Conservation (phyloP, 108 stramenopile species). For the Nitzschia sp. region DNA sequence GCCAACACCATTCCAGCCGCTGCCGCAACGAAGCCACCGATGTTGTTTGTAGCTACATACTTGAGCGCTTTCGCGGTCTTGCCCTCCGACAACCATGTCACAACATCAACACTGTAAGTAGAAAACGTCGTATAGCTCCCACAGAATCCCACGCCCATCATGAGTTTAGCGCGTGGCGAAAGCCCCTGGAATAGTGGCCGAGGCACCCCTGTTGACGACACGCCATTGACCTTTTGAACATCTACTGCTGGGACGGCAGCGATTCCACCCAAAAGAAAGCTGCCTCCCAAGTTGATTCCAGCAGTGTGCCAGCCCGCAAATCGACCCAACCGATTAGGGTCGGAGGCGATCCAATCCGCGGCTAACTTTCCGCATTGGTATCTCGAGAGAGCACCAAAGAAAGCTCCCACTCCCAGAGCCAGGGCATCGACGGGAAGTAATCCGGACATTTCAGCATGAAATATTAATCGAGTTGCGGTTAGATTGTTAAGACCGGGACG, state of each 20-base stretch:
- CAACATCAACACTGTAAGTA: constrained; percentile 75
- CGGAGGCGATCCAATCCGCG: constrained; percentile 55
- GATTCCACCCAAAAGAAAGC: constrained; percentile 65
- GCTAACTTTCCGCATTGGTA: constrained; percentile 66
- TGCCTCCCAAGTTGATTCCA: constrained; percentile 75
- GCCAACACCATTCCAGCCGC: constrained; percentile 58
- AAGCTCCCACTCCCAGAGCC: constrained; percentile 69
- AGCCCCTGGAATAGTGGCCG: constrained; percentile 30
- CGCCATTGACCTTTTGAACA: constrained; percentile 10
- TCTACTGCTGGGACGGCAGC: constrained; percentile 44
- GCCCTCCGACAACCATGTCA: constrained; percentile 57
- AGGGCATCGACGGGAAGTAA: constrained; percentile 50
- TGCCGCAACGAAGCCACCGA: constrained; percentile 67
- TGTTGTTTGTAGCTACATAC: constrained; percentile 67
- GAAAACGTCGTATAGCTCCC: constrained; percentile 80
- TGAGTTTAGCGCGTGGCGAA: constrained; percentile 58
- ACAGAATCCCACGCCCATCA: constrained; percentile 76
- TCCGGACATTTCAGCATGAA: constrained; percentile 51
- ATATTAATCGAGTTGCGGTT: no score
- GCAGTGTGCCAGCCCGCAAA: constrained; percentile 64
- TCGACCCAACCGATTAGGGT: constrained; percentile 49
- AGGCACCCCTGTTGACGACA: not conserved
- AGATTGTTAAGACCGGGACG: no score
- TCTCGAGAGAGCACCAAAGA: constrained; percentile 62
- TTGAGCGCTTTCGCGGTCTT: constrained; percentile 47